Evolutionary conservation across 2,329 filamentous ascomycete species (phyloP).

Genomic region (Monilinia aucupariae): DNA sequence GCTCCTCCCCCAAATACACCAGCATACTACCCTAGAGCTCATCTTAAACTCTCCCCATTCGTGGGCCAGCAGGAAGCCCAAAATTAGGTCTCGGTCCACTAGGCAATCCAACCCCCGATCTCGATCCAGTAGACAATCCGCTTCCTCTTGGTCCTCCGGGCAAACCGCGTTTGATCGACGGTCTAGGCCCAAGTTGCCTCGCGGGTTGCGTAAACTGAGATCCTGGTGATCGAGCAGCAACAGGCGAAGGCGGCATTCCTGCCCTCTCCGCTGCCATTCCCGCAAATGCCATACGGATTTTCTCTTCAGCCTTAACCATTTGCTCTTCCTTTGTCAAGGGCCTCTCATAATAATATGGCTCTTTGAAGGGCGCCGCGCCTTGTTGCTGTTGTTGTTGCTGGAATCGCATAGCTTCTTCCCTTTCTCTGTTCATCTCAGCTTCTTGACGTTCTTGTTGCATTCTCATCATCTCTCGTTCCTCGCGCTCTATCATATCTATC

Average conservation of each 20-base stretch:
- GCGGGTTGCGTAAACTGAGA: neutral
- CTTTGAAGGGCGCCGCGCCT: neutral
- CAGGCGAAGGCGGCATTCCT: neutral
- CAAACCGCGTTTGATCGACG: constrained; percentile 11
- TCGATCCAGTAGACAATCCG: constrained; percentile 7
- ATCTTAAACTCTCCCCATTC: neutral
- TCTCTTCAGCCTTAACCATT: constrained; percentile 21
- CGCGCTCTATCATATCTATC: constrained; percentile 1
- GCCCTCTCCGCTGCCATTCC: constrained; percentile 19
- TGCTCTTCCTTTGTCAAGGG: constrained; percentile 20
- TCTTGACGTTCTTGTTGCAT: constrained; percentile 3
- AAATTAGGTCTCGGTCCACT: neutral
- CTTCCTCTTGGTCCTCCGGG: constrained; percentile 16
- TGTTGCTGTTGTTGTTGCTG: constrained; percentile 2
- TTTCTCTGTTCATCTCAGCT: constrained; percentile 2
- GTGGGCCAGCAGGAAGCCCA: constrained; percentile 13
- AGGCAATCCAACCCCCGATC: neutral
- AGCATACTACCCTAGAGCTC: neutral
- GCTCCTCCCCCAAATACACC: neutral
- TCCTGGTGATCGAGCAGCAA: neutral
- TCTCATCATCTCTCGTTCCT: constrained; percentile 9
- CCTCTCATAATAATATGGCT: neutral
- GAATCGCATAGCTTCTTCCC: neutral
- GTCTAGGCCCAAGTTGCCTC: constrained; percentile 1
- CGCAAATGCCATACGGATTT: constrained; percentile 21